Conservation (phyloP, 257 asterid genomes). For the Solanum boliviense region DNA sequence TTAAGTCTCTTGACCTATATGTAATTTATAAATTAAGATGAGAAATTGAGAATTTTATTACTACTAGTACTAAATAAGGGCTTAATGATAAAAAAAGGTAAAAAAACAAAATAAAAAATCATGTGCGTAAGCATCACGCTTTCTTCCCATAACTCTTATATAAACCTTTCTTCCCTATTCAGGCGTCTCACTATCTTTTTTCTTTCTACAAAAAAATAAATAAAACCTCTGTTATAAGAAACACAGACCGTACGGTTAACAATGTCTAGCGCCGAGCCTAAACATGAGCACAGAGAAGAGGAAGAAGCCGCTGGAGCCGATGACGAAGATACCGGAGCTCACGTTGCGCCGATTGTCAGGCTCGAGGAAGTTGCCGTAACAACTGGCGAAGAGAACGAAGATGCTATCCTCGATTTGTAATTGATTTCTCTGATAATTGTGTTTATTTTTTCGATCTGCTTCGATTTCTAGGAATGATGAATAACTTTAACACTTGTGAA, state of each 20-base stretch:
- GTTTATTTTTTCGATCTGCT: constrained; percentile 3
- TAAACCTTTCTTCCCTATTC: background rate
- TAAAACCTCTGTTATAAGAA: background rate
- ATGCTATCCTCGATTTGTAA: constrained; percentile 42
- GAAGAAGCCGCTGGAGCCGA: constrained; percentile 36
- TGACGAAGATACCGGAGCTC: constrained; percentile 67
- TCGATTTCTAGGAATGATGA: background rate
- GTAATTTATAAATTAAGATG: background rate
- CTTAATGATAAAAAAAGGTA: background rate
- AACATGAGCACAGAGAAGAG: constrained; percentile 29
- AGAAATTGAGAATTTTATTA: background rate
- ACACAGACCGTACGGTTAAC: background rate
- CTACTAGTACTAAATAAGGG: background rate
- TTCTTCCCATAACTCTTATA: background rate
- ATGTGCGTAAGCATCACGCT: background rate
- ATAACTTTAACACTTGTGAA: background rate
- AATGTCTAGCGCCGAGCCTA: constrained; percentile 33
- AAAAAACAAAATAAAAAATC: background rate
- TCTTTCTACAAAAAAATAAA: background rate
- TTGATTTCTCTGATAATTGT: background rate
- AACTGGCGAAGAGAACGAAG: constrained; percentile 55
- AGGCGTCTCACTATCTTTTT: background rate
- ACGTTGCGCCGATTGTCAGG: constrained; percentile 48
- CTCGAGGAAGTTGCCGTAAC: constrained; percentile 47
- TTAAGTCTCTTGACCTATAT: background rate